Base-by-base conservation (phyloP, 768 basidiomycete genomes). In the Gloeostereum incarnatum region DNA sequence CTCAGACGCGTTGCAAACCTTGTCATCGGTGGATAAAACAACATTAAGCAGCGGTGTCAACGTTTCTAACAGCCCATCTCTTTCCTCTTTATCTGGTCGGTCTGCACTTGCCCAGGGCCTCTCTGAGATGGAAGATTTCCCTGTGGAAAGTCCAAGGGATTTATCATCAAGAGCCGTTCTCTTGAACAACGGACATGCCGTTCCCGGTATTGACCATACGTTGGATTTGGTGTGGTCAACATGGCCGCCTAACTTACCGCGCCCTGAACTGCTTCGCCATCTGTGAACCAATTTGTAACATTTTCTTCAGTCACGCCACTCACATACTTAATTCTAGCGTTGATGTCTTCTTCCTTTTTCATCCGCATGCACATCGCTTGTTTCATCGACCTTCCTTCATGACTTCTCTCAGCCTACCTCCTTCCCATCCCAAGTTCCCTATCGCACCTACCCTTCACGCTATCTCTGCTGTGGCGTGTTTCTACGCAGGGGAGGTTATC, bases 401-500 rank as follows among this genome's bases (percentile, higher is more conserved):
- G 55, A 60, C 71, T 8, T 66, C 75, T 1, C 68, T 91, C 29
- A 59, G 71, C 0, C 60, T 86, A 4, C 73, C 82, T 1, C 80
- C 81, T 0, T 69, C 63, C 17, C 81, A 87, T 46, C 70, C 76
- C 3, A 74, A 78, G 40, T 93, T 89, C 49, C 90, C 90, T 6
- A 66, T 71, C 22, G 53, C 70, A 5, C 69, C 80, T 6, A 58
- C 90, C 27, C 68, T 93, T 0, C 89, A 93, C 51, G 85, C 86
- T n/a, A 84, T 93, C 35, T 89, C 87, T 56, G 88, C 86, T 2
- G 66, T 81, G 24, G 80, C 82, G 11, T 79, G 84, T 41, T 59
- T 81, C 16, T 88, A 87, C 46, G 87, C 83, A 1, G 75, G 78
- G 11, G 78, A 75, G 3, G 73, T 81, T 3, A 62, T 70, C 8